Evolutionary conservation across 2,329 filamentous ascomycete species (phyloP), one percentile per base, ranked within the genome.

Genomic region (Plectosphaerella cucumerina): DNA sequence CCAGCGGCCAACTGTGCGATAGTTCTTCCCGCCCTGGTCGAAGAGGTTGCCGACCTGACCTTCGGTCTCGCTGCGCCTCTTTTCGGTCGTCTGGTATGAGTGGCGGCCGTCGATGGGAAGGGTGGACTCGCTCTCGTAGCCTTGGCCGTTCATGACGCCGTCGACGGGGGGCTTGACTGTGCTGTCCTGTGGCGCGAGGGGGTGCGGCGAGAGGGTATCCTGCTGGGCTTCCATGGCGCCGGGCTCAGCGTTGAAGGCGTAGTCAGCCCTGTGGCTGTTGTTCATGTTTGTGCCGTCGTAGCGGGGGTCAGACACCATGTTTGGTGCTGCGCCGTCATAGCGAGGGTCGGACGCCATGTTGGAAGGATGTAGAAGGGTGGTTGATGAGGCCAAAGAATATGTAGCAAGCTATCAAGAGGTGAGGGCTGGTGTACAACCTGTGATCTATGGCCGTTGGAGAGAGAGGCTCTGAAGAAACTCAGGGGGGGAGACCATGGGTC

Each of bases 1-100:
- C 64, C 65, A 67, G 50, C 65, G 62, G 33, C 60, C 54, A 59
- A 69, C 62, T 43, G 61, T 68, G 35, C 65, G 62, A 44, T 65
- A 67, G 48, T 58, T 62, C 49, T 68, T 66, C 53, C 60, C 58
- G 18, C 64, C 64, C 31, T 65, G 59, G 41, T 55, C 58, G 52
- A 67, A 63, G 51, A 60, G 59, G 46, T 65, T 65, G 34, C 37
- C 21, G n/a, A 37, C 47, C 17, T 48, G 47, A n/a, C 35, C 47
- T 17, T 42, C 39, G n/a, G n/a, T 42, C n/a, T 42, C 39, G 39
- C 39, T 42, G 39, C 18, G n/a, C 11, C 39, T n/a, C 39, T 42
- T 42, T 17, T 42, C 39, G 18, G 3, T 18, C n/a, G 39, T 42
- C 4, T 18, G n/a, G n/a, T 18, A 42, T 17, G 39, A 42, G 6